phyloP scores from a whole-genome alignment of 2,329 filamentous ascomycete genomes.

The Fusarium sp. region DNA sequence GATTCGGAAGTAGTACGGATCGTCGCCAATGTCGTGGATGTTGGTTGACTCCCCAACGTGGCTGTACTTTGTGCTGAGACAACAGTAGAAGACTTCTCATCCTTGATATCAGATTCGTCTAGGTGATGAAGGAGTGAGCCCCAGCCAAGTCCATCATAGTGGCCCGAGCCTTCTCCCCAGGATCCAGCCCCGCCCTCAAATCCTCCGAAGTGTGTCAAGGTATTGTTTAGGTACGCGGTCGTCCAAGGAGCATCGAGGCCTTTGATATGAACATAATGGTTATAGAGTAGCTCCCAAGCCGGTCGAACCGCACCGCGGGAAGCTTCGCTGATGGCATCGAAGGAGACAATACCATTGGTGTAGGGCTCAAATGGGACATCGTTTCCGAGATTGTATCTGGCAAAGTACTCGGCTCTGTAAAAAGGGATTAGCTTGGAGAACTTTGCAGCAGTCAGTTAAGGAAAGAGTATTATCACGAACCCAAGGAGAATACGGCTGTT shows the following conservation, averaged over 20 bases:
- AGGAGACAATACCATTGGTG: conserved; percentile 25
- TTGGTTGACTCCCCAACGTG: not conserved
- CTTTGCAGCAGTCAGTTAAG: fast-evolving
- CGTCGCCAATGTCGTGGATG: not conserved
- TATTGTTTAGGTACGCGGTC: conserved; percentile 16
- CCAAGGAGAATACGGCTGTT: conserved; percentile 36
- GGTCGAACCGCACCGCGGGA: conserved; percentile 10
- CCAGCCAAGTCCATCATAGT: conserved; percentile 13
- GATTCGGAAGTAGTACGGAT: not conserved
- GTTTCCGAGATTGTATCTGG: conserved; percentile 28
- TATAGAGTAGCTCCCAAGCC: conserved; percentile 21
- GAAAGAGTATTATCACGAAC: not conserved
- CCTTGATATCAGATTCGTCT: not conserved
- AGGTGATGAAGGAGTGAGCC: conserved; percentile 2
- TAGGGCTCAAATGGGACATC: conserved; percentile 37
- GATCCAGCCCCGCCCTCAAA: conserved; percentile 1
- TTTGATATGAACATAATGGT: conserved; percentile 32
- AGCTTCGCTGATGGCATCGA: conserved; percentile 11
- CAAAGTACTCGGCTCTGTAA: conserved; percentile 29
- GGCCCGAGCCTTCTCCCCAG: not conserved
- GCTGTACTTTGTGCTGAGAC: not conserved
- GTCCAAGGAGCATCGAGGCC: conserved; percentile 33
- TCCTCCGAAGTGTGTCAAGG: not conserved
- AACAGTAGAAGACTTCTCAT: not conserved
- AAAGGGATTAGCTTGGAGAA: not conserved